Evolutionary conservation across 805 yeast genomes (phyloP).

Genomic region (Nakazawaea wyomingensis): DNA sequence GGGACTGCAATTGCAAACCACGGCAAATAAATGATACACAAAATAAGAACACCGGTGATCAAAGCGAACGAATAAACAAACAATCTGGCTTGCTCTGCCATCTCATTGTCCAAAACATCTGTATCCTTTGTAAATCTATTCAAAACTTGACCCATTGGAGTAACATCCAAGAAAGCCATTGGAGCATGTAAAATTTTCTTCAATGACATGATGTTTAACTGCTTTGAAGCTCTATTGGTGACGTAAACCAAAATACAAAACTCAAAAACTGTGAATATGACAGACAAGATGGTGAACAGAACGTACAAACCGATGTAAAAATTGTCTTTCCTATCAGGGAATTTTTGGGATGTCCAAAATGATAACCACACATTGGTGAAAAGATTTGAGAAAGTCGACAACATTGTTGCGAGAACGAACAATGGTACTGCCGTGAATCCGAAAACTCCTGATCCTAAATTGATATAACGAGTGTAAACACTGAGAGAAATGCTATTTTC

Average conservation of each 20-base stretch:
- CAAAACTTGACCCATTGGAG: conserved; percentile 83
- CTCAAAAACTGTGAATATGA: conserved; percentile 36
- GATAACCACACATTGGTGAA: conserved; percentile 76
- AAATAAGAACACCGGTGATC: conserved; percentile 25
- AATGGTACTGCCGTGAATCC: conserved; percentile 27
- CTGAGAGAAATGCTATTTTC: conserved; percentile 33
- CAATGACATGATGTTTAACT: conserved; percentile 58
- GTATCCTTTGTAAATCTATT: conserved; percentile 87
- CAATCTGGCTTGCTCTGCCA: conserved; percentile 66
- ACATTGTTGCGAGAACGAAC: conserved; percentile 18
- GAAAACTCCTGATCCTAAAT: conserved; percentile 49
- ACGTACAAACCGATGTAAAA: conserved; percentile 73
- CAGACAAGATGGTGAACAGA: conserved; percentile 46
- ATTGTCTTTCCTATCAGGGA: conserved; percentile 35
- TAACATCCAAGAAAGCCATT: conserved; percentile 77
- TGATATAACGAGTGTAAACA: conserved; percentile 47
- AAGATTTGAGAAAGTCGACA: conserved; percentile 46
- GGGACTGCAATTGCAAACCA: conserved; percentile 54
- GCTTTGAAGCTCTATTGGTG: conserved; percentile 48
- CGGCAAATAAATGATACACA: conserved; percentile 47
- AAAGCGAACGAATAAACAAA: conserved; percentile 44
- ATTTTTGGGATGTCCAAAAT: conserved; percentile 65
- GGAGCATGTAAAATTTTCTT: conserved; percentile 65
- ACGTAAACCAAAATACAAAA: conserved; percentile 44
- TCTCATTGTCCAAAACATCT: conserved; percentile 75